Evolutionary conservation across 108 stramenopile genomes (phyloP), one percentile per base, ranked within the genome.

Genomic region (Epithemia pelagica): DNA sequence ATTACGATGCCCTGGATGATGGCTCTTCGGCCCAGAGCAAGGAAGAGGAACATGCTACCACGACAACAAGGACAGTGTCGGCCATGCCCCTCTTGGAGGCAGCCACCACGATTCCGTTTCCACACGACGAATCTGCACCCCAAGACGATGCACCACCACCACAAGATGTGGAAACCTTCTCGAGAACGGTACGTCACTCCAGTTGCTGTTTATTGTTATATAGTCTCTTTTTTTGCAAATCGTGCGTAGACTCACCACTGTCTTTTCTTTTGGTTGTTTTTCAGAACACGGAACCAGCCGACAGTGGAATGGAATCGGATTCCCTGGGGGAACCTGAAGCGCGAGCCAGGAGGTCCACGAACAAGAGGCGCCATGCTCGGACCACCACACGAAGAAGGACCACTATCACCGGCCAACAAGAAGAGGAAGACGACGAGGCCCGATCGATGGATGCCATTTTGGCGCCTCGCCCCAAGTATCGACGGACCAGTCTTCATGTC

Each of bases 381-480:
- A 52, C 18, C 52, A 52, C 15, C 52, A 52, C 52, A 19, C 15
- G 52, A 19, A 52, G 18, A 15, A 20, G 18, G 20, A 20, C 18
- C 18, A 19, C 52, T 52, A 20, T 52, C 52, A 52, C 52, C 15
- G 20, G 18, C 18, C 52, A 15, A 52, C 52, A 52, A 20, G 15
- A 15, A 20, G 52, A 52, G 52, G 52, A 20, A 15, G 20, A 19
- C 52, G 20, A 52, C 18, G 20, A 15, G 52, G 52, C 15, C 15
- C 52, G 20, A 52, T 19, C 52, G 20, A 19, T 20, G 52, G 52
- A 19, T 52, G 18, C 15, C 52, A 52, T 52, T 62, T 19, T 32
- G 26, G n/a, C 66, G 1, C 74, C 72, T 46, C 53, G 77, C 51
- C 70, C 65, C 24, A 79, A 74, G 65, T 74, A 66, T 65, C 78